Evolutionary conservation across 192 early-diverging fungal genomes (phyloP).

Genomic region (Chytriomyces sp.): DNA sequence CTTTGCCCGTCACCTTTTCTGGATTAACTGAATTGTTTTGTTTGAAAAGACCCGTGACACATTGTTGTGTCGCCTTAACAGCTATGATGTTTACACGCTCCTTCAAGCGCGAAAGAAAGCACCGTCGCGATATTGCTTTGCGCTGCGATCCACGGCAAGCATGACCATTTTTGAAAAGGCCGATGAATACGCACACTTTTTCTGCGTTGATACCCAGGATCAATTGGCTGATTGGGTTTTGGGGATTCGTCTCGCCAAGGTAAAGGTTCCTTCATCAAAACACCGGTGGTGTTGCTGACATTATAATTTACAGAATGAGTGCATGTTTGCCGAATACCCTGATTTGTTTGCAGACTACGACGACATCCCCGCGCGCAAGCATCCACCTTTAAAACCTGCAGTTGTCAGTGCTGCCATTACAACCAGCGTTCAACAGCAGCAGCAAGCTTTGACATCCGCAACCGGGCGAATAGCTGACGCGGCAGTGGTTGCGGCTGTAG

Average conservation of each 20-base stretch:
- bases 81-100: conserved; percentile 86
- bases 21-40: background rate
- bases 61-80: conserved; percentile 60
- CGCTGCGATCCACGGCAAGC: conserved; percentile 78
- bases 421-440: background rate
- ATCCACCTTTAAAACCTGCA: conserved; percentile 3
- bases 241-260: conserved; percentile 72
- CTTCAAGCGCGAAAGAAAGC: conserved; percentile 66
- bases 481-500: background rate
- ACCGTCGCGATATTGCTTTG: conserved; percentile 83
- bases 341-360: conserved; percentile 52
- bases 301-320: conserved; percentile 36
- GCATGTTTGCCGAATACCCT: conserved; percentile 50
- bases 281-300: no score
- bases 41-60: conserved; percentile 30
- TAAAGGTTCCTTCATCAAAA: conserved; percentile 35
- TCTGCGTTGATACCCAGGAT: conserved; percentile 71
- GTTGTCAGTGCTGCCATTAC: background rate
- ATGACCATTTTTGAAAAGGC: conserved; percentile 82
- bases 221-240: conserved; percentile 76
- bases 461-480: background rate
- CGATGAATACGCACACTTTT: conserved; percentile 77
- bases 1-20: background rate
- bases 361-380: conserved; percentile 35
- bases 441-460: background rate